These are phyloP conservation scores for Senecio squalidus DNA, from an alignment of 140 eudicot genomes.

Conservation along the genomic window DNA sequence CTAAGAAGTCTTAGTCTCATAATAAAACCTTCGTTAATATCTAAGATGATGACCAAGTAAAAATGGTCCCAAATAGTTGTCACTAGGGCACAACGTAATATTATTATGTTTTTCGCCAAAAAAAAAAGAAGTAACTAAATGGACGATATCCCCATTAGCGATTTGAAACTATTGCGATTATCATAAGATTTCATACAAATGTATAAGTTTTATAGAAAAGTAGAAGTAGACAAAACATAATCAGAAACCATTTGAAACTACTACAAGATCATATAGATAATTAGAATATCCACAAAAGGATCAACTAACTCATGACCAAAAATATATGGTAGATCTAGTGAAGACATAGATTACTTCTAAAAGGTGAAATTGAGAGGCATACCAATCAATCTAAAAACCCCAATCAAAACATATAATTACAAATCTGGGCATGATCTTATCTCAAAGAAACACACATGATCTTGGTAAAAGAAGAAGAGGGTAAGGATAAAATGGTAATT, in stretches of 20 bases:
- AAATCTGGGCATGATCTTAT: conserved; percentile 23
- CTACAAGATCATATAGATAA: conserved; percentile 3
- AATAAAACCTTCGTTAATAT: background rate
- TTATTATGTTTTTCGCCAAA: too few species aligned
- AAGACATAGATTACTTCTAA: conserved; percentile 1
- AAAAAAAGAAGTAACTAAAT: too few species aligned
- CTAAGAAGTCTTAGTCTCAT: conserved; percentile 7
- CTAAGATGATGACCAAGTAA: conserved; percentile 6
- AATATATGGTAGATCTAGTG: conserved; percentile 8
- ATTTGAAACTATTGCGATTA: too few species aligned
- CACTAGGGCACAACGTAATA: background rate
- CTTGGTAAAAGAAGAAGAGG: background rate
- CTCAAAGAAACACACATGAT: conserved; percentile 15
- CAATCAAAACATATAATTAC: conserved; percentile 34
- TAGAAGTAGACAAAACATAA: background rate
- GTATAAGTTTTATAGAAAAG: background rate
- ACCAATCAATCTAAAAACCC: conserved; percentile 7
- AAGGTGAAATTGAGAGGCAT: conserved; percentile 5
- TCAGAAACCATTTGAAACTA: background rate
- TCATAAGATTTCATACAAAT: too few species aligned
- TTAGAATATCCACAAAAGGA: background rate
- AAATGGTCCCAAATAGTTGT: conserved; percentile 13
- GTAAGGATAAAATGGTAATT: conserved; percentile 24
- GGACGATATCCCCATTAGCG: too few species aligned
- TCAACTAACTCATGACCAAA: background rate